These are phyloP conservation scores for Wickerhamomyces pijperi DNA, from an alignment of 805 yeast genomes.

Conservation along the genomic window DNA sequence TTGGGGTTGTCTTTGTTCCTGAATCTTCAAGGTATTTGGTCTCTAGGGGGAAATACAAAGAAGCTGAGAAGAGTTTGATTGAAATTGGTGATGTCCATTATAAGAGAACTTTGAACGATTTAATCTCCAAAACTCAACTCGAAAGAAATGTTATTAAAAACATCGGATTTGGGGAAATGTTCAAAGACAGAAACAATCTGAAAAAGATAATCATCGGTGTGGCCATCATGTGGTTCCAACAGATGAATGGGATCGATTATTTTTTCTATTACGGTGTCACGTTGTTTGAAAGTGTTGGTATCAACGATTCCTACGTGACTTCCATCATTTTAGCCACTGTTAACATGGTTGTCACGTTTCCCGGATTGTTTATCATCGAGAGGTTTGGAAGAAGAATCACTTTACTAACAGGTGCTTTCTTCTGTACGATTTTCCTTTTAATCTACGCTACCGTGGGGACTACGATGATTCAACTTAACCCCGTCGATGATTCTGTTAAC, in stretches of 20 bases:
- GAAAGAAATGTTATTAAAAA: constrained; percentile 6
- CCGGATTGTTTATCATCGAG: constrained; percentile 38
- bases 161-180: constrained; percentile 38
- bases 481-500: constrained; percentile 6
- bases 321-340: constrained; percentile 43
- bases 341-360: constrained; percentile 39
- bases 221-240: constrained; percentile 47
- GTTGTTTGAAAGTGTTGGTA: constrained; percentile 41
- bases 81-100: constrained; percentile 34
- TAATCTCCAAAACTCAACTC: constrained; percentile 5
- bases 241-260: constrained; percentile 56
- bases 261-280: constrained; percentile 59
- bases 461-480: constrained; percentile 23
- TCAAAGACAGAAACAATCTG: constrained; percentile 19
- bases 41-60: constrained; percentile 35
- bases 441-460: constrained; percentile 39
- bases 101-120: constrained; percentile 4
- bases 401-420: constrained; percentile 28
- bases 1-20: constrained; percentile 57
- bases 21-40: constrained; percentile 57
- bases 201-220: constrained; percentile 43
- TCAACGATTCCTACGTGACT: constrained; percentile 42
- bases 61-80: constrained; percentile 43
- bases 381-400: constrained; percentile 33
- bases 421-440: constrained; percentile 41